These are phyloP conservation scores for Amanita thiersii DNA, from an alignment of 768 basidiomycete genomes.

Conservation along the genomic window DNA sequence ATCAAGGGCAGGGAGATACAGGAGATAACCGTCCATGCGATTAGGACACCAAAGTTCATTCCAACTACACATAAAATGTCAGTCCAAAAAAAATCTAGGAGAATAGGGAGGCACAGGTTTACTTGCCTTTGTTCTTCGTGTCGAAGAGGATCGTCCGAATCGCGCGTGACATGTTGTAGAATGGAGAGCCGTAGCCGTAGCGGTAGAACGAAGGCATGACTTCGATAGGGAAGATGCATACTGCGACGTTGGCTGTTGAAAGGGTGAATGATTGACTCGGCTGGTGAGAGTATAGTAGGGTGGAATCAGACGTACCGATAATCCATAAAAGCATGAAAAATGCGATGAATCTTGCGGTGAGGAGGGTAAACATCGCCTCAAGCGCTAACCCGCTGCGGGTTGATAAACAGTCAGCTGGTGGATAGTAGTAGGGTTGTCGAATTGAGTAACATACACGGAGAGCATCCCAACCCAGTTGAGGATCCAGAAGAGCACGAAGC, in stretches of 20 bases:
- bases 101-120: neutral
- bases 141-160: constrained; percentile 57
- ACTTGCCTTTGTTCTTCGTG: constrained; percentile 52
- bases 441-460: constrained; percentile 34
- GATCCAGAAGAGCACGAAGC: constrained; percentile 69
- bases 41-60: constrained; percentile 50
- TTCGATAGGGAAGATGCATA: constrained; percentile 50
- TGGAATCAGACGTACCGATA: constrained; percentile 33
- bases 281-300: neutral
- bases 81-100: neutral
- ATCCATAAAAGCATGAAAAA: constrained; percentile 68
- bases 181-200: constrained; percentile 65
- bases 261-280: too few species aligned
- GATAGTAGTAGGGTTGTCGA: neutral
- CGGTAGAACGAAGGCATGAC: constrained; percentile 48
- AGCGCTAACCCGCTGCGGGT: constrained; percentile 54
- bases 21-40: constrained; percentile 49
- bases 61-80: constrained; percentile 34
- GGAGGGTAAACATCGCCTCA: constrained; percentile 50
- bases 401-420: neutral
- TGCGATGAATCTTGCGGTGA: constrained; percentile 49
- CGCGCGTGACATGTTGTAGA: constrained; percentile 61
- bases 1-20: constrained; percentile 43
- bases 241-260: constrained; percentile 48
- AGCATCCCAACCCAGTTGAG: constrained; percentile 57